Conservation (phyloP, 169 alveolate genomes). For the Neospora caninum region DNA sequence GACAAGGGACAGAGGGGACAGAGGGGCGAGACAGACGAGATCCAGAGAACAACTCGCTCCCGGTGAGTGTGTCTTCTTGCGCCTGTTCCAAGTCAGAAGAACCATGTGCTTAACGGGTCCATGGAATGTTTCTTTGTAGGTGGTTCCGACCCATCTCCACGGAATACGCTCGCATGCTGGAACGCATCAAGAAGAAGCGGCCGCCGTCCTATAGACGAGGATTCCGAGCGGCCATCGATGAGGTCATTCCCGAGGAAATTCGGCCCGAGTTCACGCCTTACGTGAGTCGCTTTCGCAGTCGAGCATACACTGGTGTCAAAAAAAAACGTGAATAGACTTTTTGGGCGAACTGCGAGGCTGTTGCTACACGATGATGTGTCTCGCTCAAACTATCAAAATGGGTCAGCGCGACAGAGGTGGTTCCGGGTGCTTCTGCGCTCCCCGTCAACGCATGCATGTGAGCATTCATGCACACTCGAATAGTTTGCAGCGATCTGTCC, state of each 20-base stretch:
- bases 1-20: too few species aligned
- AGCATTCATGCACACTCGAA: too few species aligned
- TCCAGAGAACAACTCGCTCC: too few species aligned
- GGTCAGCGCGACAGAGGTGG: too few species aligned
- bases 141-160: constrained; percentile 51
- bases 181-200: constrained; percentile 17
- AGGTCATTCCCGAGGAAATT: constrained; percentile 42
- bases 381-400: too few species aligned
- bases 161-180: constrained; percentile 41
- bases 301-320: background rate
- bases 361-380: too few species aligned
- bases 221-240: background rate
- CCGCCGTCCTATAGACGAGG: background rate
- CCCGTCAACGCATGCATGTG: background rate
- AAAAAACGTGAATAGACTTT: too few species aligned
- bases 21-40: too few species aligned
- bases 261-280: constrained; percentile 57
- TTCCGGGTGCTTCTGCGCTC: background rate
- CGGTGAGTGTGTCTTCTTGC: too few species aligned
- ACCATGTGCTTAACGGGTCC: too few species aligned
- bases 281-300: background rate
- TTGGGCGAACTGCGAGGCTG: background rate
- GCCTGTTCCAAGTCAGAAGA: too few species aligned
- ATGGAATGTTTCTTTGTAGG: background rate
- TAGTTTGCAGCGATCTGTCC: too few species aligned